Evolutionary conservation across 2,329 filamentous ascomycete species (phyloP).

Genomic region (Diaporthe sp.): DNA sequence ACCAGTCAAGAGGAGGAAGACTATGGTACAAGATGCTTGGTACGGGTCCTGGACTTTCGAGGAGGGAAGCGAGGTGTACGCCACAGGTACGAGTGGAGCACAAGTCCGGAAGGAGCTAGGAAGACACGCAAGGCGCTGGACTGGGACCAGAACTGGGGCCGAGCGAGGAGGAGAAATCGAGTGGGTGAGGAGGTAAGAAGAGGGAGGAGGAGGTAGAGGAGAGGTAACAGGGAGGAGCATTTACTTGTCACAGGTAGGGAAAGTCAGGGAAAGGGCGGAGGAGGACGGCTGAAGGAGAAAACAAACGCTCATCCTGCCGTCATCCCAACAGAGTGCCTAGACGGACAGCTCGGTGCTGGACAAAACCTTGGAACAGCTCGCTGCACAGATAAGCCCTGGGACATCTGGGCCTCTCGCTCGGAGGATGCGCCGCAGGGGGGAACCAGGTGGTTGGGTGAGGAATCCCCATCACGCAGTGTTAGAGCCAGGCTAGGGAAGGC

Average conservation of each 20-base stretch:
- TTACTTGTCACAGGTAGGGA: background rate
- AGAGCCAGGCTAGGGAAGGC: background rate
- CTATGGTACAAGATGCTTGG: background rate
- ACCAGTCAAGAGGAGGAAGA: background rate
- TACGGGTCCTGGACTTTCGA: background rate
- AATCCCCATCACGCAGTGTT: background rate
- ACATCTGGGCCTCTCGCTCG: background rate
- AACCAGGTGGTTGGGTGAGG: background rate
- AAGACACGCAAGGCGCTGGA: background rate
- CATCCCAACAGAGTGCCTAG: conserved; percentile 11
- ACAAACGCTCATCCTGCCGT: background rate
- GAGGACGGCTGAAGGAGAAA: background rate
- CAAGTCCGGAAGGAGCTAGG: conserved; percentile 3
- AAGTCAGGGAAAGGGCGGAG: background rate
- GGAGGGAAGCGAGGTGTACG: background rate
- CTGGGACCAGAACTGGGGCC: background rate
- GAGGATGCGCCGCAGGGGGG: background rate
- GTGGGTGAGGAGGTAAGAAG: accelerated
- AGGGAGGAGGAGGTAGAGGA: background rate
- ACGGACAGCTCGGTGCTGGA: background rate
- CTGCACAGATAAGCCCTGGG: background rate
- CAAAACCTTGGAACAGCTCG: conserved; percentile 3
- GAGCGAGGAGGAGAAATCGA: background rate
- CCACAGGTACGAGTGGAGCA: background rate
- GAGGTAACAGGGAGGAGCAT: background rate